Conservation (phyloP, 179 eudicot genomes). For the Sideroxylon spinosum region DNA sequence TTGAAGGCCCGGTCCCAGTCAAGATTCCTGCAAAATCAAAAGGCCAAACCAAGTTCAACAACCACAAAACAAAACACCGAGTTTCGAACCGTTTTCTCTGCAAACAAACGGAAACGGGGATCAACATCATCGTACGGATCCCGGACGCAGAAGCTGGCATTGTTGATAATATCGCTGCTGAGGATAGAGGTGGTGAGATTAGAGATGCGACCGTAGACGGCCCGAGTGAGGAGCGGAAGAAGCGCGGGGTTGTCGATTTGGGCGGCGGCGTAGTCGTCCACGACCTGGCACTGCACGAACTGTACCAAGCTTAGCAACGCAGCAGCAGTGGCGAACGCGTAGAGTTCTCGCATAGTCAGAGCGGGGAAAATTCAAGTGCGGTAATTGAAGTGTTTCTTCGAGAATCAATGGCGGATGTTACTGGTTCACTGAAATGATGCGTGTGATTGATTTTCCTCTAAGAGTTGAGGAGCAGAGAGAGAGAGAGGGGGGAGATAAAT, state of each 20-base stretch:
- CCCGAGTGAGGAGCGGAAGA: conserved; percentile 27
- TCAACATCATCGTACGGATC: conserved; percentile 24
- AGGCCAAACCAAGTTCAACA: neutral
- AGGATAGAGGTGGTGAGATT: conserved; percentile 37
- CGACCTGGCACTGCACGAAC: conserved; percentile 32
- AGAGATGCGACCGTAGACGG: conserved; percentile 28
- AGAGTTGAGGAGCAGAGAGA: neutral
- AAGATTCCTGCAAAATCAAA: conserved; percentile 34
- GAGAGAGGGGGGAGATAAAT: no score
- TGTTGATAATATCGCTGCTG: conserved; percentile 20
- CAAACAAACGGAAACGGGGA: neutral
- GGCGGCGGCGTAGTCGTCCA: conserved; percentile 7
- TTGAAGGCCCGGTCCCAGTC: conserved; percentile 67
- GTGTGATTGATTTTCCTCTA: neutral
- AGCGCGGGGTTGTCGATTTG: conserved; percentile 23
- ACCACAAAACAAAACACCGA: no score
- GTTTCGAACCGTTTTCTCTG: neutral
- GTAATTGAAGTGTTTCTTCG: no score
- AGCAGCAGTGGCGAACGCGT: neutral
- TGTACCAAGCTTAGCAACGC: neutral
- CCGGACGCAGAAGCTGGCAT: conserved; percentile 36
- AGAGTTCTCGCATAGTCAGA: conserved; percentile 2
- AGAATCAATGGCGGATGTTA: neutral
- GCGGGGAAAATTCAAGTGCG: neutral
- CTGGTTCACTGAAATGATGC: neutral